These are phyloP conservation scores for Thecaphora thlaspeos DNA, from an alignment of 1,284 basidiomycete genomes.

Conservation along the genomic window DNA sequence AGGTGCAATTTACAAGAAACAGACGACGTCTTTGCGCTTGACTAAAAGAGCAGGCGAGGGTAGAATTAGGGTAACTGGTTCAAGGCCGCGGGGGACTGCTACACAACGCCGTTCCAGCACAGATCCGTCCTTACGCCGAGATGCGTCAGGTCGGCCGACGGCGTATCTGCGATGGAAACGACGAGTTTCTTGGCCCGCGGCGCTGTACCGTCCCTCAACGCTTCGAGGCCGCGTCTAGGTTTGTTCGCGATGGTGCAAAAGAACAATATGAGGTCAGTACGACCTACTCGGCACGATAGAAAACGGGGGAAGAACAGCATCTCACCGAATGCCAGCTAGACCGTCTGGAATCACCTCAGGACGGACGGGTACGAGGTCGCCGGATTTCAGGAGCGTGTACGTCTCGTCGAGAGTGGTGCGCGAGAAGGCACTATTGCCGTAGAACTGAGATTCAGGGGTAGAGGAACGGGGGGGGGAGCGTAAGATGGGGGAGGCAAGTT, in stretches of 20 bases:
- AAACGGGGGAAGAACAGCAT: no score
- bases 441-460: slow-evolving; percentile 14
- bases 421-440: slow-evolving; percentile 29
- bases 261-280: no score
- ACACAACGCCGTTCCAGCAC: slow-evolving; percentile 47
- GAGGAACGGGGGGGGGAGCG: no score
- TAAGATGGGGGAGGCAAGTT: background rate
- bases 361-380: slow-evolving; percentile 18
- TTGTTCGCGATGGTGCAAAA: background rate
- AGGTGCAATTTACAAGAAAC: no score
- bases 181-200: slow-evolving; percentile 46
- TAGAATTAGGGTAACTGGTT: no score
- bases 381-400: slow-evolving; percentile 9
- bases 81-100: no score
- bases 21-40: no score
- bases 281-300: no score
- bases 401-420: slow-evolving; percentile 6
- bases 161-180: slow-evolving; percentile 37
- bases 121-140: slow-evolving; percentile 39
- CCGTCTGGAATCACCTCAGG: slow-evolving; percentile 38
- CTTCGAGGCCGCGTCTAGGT: slow-evolving; percentile 39
- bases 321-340: slow-evolving; percentile 40
- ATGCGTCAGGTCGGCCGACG: slow-evolving; percentile 37
- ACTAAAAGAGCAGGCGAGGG: no score
- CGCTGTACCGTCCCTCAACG: slow-evolving; percentile 37